Conservation (phyloP, 371 early-diverging fungal species). For the Mucor velutinosus region DNA sequence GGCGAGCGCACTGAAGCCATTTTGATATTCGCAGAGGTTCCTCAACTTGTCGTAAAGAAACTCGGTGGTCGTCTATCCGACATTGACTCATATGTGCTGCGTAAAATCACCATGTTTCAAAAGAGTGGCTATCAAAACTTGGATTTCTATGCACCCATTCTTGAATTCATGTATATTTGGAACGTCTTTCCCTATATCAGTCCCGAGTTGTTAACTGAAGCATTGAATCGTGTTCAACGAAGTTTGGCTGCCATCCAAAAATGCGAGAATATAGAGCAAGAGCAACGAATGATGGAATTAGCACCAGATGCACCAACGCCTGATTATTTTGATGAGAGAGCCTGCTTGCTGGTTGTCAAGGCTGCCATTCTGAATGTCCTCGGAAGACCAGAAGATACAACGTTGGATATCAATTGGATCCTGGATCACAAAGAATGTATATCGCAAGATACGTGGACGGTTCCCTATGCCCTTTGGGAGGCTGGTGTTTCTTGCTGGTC, state of each 20-base stretch:
- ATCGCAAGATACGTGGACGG: slow-evolving; percentile 53
- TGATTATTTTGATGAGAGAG: slow-evolving; percentile 46
- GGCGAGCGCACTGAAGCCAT: slow-evolving; percentile 51
- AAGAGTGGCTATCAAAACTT: slow-evolving; percentile 53
- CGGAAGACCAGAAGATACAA: slow-evolving; percentile 23
- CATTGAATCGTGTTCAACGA: slow-evolving; percentile 30
- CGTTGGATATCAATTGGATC: slow-evolving; percentile 56
- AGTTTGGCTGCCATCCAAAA: slow-evolving; percentile 34
- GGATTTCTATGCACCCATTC: slow-evolving; percentile 47
- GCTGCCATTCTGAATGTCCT: slow-evolving; percentile 38
- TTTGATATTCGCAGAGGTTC: slow-evolving; percentile 51
- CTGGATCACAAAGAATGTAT: slow-evolving; percentile 52
- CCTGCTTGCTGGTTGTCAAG: slow-evolving; percentile 39
- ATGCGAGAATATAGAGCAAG: slow-evolving; percentile 39
- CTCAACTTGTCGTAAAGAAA: slow-evolving; percentile 49
- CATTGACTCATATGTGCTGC: slow-evolving; percentile 57
- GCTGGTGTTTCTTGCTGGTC: slow-evolving; percentile 45
- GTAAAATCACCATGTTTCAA: slow-evolving; percentile 57
- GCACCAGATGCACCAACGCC: slow-evolving; percentile 41
- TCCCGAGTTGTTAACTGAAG: slow-evolving; percentile 29
- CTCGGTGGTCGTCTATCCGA: slow-evolving; percentile 57
- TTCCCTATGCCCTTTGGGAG: slow-evolving; percentile 64
- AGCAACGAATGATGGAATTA: slow-evolving; percentile 40
- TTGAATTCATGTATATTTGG: slow-evolving; percentile 65
- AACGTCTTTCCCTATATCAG: slow-evolving; percentile 55